Base-by-base conservation (phyloP, 2,329 filamentous ascomycete species). In the Talaromyces marneffei region DNA sequence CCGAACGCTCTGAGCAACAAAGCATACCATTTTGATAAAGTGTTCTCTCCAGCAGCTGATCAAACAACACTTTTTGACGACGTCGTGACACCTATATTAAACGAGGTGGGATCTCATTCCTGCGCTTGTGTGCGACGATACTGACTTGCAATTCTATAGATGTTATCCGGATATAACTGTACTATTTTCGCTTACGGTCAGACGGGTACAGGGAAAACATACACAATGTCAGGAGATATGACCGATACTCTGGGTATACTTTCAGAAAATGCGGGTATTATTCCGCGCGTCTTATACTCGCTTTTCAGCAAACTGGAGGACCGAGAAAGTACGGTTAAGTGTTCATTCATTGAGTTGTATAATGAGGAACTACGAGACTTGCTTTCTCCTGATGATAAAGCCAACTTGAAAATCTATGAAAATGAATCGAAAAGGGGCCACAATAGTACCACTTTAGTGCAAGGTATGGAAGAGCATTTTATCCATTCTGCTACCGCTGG, bases 181-280 rank as follows among this genome's bases (percentile, higher is more conserved):
- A 99, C 94, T 4, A 96, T 99, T 63, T 99, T 99, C 70, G 94
- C 94, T 35, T 99, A 99, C 74, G 94, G 94, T 27, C 94, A 99
- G 75, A 99, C 94, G 0, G 94, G 94, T 48, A 99, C 94, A 0
- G 94, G 94, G 68, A 99, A 99, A 76, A 99, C 94, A 14, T 99
- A 99, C 76, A 99, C 94, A 25, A 99, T 99, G 94, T 96, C 93
- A 0, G 94, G 94, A 60, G 93, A 99, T 74, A 97, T 99, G 86
- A 90, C 85, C 14, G 90, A 97, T 68, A 91, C 86, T 0, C 77
- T 92, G 39, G 91, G 93, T 1, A 86, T 96, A 63, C 82, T 96
- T 14, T 93, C 93, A 1, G 94, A 97, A 71, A 88, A 87, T 40
- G 94, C 95, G 29, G 94, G 94, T 68, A 97, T 99, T 68, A 94